Evolutionary conservation across 495 filamentous ascomycete genomes (phyloP).

Genomic region (Podospora australis): DNA sequence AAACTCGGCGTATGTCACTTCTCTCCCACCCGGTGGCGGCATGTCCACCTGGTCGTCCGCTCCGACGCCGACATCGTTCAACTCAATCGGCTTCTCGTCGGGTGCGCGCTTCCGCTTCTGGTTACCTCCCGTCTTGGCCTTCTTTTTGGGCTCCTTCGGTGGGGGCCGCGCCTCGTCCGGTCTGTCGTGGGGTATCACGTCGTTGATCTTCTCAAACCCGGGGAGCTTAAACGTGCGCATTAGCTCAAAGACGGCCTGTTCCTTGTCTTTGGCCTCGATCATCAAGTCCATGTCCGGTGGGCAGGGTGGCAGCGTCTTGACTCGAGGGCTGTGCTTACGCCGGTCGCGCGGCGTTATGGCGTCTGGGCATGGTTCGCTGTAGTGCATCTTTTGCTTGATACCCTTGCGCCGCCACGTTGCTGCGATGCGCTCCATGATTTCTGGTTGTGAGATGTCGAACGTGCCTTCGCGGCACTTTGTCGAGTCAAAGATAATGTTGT

Average conservation of each 20-base stretch:
- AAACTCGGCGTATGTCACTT: constrained; percentile 63
- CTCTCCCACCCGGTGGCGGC: constrained; percentile 21
- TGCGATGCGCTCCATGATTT: constrained; percentile 52
- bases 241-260: constrained; percentile 92
- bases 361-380: constrained; percentile 69
- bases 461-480: constrained; percentile 75
- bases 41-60: constrained; percentile 35
- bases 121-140: constrained; percentile 21
- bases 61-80: constrained; percentile 41
- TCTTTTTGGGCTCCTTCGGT: constrained; percentile 48
- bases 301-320: constrained; percentile 74
- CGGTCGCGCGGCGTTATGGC: constrained; percentile 72
- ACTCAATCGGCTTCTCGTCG: constrained; percentile 24
- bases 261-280: constrained; percentile 98
- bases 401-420: constrained; percentile 81
- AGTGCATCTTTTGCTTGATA: constrained; percentile 95
- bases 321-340: constrained; percentile 76
- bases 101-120: constrained; percentile 16
- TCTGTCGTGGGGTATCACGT: constrained; percentile 70
- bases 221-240: constrained; percentile 83
- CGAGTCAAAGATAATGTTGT: constrained; percentile 84
- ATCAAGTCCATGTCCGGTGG: constrained; percentile 81
- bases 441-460: constrained; percentile 68
- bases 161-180: constrained; percentile 69
- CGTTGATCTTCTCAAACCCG: constrained; percentile 65